Percentiles rank a stretch among this genome's conserved stretches.
Evolutionary conservation across 2,329 filamentous ascomycete species (phyloP).

Genomic region (Colletotrichum endophyticum): DNA sequence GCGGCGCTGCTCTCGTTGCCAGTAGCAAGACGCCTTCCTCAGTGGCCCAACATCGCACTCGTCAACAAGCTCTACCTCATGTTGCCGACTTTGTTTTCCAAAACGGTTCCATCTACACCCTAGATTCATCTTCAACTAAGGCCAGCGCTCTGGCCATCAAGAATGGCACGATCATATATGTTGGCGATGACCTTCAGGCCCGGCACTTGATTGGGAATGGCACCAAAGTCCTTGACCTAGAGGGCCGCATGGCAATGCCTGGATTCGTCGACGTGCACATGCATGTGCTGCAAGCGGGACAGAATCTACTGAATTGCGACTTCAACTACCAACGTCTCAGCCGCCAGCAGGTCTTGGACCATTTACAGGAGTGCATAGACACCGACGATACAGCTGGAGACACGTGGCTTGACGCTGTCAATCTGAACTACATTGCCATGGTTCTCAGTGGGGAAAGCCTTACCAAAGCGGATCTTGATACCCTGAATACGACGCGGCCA

Average conservation of each 20-base stretch:
- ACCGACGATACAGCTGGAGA: neutral
- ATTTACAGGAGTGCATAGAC: constrained; percentile 4
- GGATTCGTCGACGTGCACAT: constrained; percentile 30
- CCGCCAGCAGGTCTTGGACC: constrained; percentile 20
- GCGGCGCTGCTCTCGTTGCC: neutral
- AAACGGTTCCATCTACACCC: constrained; percentile 31
- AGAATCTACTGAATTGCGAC: constrained; percentile 28
- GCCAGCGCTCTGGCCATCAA: constrained; percentile 25
- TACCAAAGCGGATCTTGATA: constrained; percentile 3
- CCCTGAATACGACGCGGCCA: neutral
- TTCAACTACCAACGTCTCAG: constrained; percentile 29
- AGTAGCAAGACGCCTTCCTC: neutral
- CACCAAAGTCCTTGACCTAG: constrained; percentile 28
- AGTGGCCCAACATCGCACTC: neutral
- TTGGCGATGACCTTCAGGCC: constrained; percentile 21
- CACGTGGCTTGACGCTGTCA: constrained; percentile 31
- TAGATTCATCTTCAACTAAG: constrained; percentile 16
- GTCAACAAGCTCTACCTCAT: neutral
- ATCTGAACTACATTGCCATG: neutral
- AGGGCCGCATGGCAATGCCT: constrained; percentile 33
- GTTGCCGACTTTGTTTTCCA: constrained; percentile 26
- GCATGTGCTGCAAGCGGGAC: constrained; percentile 28
- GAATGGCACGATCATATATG: constrained; percentile 25
- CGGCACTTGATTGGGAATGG: constrained; percentile 24
- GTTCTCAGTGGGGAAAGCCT: neutral